Conservation (phyloP, 1,139 yeast species). For the Diutina sp. region DNA sequence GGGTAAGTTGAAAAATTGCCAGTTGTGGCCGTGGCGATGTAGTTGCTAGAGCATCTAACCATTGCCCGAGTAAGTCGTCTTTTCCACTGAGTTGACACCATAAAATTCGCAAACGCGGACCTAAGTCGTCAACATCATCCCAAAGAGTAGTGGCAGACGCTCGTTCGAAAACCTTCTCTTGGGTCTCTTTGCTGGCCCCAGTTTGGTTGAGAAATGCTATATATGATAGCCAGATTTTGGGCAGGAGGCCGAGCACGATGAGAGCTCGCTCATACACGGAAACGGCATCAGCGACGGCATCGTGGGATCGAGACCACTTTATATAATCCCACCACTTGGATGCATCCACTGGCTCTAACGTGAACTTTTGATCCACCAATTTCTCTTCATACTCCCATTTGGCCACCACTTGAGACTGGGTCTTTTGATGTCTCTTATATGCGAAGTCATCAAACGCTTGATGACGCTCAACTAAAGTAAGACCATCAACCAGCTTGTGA, state of each 20-base stretch:
- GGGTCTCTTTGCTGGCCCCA: background rate
- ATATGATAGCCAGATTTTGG: background rate
- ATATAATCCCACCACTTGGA: conserved; percentile 41
- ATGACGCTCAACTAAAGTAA: conserved; percentile 17
- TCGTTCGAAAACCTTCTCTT: conserved; percentile 35
- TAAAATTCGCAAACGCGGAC: background rate
- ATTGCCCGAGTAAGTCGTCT: background rate
- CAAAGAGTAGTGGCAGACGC: conserved; percentile 46
- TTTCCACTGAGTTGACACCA: background rate
- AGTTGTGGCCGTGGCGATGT: too few species aligned
- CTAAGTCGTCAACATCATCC: conserved; percentile 13
- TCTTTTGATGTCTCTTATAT: conserved; percentile 25
- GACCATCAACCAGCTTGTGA: conserved; percentile 12
- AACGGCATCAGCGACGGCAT: conserved; percentile 17
- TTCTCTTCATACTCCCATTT: conserved; percentile 53
- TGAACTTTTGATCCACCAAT: conserved; percentile 29
- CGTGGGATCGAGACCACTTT: conserved; percentile 10
- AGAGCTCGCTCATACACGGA: background rate
- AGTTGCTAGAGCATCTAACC: background rate
- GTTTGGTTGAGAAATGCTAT: conserved; percentile 3
- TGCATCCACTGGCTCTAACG: conserved; percentile 17
- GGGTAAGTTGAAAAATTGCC: background rate
- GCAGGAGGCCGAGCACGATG: background rate
- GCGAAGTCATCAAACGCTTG: conserved; percentile 31
- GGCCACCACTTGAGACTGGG: conserved; percentile 38